phyloP scores from a whole-genome alignment of 495 filamentous ascomycete genomes.

The Podospora conica region DNA sequence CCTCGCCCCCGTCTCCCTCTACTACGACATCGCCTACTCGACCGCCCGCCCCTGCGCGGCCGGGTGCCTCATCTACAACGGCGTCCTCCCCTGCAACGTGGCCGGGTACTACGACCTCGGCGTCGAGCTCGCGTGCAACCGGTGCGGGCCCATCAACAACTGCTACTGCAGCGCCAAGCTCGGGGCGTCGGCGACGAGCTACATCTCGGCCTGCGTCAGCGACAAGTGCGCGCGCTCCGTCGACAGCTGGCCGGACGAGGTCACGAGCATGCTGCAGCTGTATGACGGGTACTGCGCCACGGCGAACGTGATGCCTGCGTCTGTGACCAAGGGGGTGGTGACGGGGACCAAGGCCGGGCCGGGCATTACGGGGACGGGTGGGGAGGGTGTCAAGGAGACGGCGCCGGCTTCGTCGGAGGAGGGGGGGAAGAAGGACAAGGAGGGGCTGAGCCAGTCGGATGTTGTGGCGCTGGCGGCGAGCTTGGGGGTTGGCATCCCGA shows the following conservation, averaged over 20 bases:
- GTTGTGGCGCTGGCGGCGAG: constrained; percentile 12
- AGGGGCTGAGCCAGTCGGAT: constrained; percentile 13
- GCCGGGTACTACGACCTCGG: constrained; percentile 7
- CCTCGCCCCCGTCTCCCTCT: not conserved
- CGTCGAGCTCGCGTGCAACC: constrained; percentile 6
- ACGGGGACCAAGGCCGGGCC: not conserved
- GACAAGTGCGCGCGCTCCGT: not conserved
- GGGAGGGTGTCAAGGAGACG: not conserved
- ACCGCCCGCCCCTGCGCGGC: constrained; percentile 6
- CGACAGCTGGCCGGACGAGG: constrained; percentile 8
- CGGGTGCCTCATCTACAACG: constrained; percentile 13
- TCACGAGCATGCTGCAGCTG: constrained; percentile 5
- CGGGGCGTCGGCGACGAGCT: constrained; percentile 7
- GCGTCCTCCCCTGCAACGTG: not conserved
- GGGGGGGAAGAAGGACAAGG: not conserved
- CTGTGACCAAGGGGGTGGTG: not conserved
- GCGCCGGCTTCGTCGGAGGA: not conserved
- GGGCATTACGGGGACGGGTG: not conserved
- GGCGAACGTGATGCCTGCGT: constrained; percentile 8
- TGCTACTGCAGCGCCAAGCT: constrained; percentile 11
- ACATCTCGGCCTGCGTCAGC: constrained; percentile 7
- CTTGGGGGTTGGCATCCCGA: constrained; percentile 14
- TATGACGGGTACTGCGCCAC: constrained; percentile 15
- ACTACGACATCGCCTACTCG: not conserved
- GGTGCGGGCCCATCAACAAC: constrained; percentile 5